Conservation (phyloP, 331 rosid genomes). For the Quercus tomentella region DNA sequence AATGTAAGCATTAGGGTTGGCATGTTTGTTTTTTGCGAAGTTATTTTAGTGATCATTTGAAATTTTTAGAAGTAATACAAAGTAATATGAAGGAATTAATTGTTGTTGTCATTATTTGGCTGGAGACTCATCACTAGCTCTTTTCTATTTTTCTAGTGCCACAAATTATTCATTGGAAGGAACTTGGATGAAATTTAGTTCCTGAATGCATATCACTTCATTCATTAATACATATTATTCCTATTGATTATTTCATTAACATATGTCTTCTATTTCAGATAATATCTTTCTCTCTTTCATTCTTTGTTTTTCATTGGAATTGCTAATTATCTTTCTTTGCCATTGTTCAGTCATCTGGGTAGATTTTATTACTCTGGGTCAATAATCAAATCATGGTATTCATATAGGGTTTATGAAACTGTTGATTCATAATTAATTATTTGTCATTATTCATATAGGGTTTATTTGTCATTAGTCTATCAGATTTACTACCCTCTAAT, state of each 20-base stretch:
- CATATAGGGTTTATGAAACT: neutral
- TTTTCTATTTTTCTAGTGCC: neutral
- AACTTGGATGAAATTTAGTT: neutral
- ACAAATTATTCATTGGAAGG: neutral
- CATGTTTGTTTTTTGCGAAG: constrained; percentile 2
- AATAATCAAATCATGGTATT: neutral
- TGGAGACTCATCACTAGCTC: neutral
- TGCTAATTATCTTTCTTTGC: neutral
- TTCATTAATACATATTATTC: neutral
- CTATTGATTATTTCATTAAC: neutral
- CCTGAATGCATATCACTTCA: neutral
- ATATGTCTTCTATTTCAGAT: too few relatives aligned
- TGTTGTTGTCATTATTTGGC: neutral
- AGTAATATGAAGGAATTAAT: neutral
- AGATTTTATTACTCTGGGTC: neutral
- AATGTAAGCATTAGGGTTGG: neutral
- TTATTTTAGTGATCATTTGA: neutral
- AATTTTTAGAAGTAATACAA: neutral
- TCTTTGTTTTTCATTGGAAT: neutral
- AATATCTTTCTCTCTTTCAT: neutral
- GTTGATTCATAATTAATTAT: neutral
- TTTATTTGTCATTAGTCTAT: neutral
- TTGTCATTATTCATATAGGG: neutral
- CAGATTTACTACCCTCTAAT: neutral
- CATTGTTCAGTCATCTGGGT: neutral